Percentiles rank a stretch among this genome's conserved stretches.
phyloP scores from a whole-genome alignment of 495 filamentous ascomycete species.

The Talaromyces stipitatus region DNA sequence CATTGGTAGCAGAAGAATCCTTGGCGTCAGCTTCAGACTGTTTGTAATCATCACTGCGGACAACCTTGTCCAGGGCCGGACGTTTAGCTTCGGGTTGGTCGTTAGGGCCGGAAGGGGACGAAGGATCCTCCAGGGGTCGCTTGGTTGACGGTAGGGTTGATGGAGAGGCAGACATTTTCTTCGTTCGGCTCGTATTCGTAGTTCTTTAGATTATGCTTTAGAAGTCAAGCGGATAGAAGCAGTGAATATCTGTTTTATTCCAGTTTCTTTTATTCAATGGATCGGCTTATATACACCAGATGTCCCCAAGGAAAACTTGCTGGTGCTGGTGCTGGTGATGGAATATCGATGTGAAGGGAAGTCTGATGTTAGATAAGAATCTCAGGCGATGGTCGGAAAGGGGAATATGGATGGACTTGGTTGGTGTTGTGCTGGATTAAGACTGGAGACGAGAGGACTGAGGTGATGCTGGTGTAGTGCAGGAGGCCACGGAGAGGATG shows the following conservation, averaged over 20 bases:
- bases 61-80: constrained; percentile 87
- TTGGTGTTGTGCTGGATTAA: constrained; percentile 25
- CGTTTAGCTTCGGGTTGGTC: constrained; percentile 97
- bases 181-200: constrained; percentile 6
- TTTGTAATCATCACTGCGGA: constrained; percentile 47
- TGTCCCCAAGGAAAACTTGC: constrained; percentile 85
- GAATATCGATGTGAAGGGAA: constrained; percentile 23
- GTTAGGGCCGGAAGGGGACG: constrained; percentile 79
- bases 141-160: constrained; percentile 64
- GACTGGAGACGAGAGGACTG: constrained; percentile 22
- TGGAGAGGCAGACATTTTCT: constrained; percentile 56
- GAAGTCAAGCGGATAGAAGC: constrained; percentile 24
- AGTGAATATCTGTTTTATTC: constrained; percentile 36
- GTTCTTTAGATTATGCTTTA: constrained; percentile 35
- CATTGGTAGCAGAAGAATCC: constrained; percentile 44
- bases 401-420: constrained; percentile 21
- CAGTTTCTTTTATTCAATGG: constrained; percentile 43
- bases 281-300: constrained; percentile 81
- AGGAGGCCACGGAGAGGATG: constrained; percentile 17
- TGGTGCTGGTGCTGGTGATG: constrained; percentile 56
- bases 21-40: constrained; percentile 44
- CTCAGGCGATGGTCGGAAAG: constrained; percentile 25
- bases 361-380: constrained; percentile 62
- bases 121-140: constrained; percentile 93
- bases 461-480: constrained; percentile 11